Evolutionary conservation across 2,329 filamentous ascomycete species (phyloP), one percentile per base, ranked within the genome.

Genomic region (Fusarium aywerte): DNA sequence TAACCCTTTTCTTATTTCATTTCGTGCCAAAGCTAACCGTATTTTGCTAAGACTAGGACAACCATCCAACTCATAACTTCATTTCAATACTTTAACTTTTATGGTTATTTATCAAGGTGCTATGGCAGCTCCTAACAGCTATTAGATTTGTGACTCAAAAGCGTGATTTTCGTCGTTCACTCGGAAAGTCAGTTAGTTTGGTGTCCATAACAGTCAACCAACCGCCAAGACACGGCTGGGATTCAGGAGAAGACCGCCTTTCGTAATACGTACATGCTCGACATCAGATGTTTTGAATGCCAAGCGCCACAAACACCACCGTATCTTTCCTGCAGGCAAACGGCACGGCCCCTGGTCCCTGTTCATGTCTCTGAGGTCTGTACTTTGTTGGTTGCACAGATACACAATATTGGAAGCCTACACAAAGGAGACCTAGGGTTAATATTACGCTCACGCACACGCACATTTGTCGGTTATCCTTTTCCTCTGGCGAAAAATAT

Each of bases 231-330:
- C 13, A 52, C 29, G 38, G 29, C n/a, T 33, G 27, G 27, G 48
- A 51, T 33, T 20, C 11, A 27, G 48, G 7, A 15, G 20, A 15
- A 51, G 27, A 18, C 36, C 27, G 35, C 48, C 13, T 16, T 51
- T 36, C 49, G 38, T 21, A 13, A 31, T 27, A 52, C 38, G 49
- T 52, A 27, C 29, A 52, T 29, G 15, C 40, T 38, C 13, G 18
- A 54, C 23, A 54, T 54, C 40, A 18, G 23, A 53, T 45, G 31
- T 54, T 53, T 29, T 45, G 23, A 45, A 45, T 38, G 23, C 39
- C 50, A 45, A 45, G 23, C 39, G 18, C 50, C 39, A 45, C 50
- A 23, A 54, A 29, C 40, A 53, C 23, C 49, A 52, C 49, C 39
- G 31, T 36, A 21, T 36, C 15, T 31, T 31, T 43, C 21, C 31